Evolutionary conservation across 1,284 basidiomycete species (phyloP).

Genomic region (Xerocomus amazonicus): DNA sequence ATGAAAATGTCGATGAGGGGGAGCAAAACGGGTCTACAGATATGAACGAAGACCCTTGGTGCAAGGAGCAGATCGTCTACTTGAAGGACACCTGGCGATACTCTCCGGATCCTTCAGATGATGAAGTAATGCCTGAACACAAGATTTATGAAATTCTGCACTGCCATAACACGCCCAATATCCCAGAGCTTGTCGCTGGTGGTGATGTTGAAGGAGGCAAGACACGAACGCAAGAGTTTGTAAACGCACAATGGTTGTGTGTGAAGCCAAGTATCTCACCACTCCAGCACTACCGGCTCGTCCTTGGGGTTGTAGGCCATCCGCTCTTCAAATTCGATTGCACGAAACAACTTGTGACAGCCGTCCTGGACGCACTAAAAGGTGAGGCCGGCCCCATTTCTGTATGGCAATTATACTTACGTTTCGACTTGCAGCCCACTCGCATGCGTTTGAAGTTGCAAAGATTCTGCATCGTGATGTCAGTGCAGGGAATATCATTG

Average conservation of each 20-base stretch:
- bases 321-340: not conserved
- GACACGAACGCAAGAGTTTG: not conserved
- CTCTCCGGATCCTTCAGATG: not conserved
- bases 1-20: too few species aligned
- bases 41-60: too few species aligned
- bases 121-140: not conserved
- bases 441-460: not conserved
- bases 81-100: not conserved
- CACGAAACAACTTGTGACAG: not conserved
- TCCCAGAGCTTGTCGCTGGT: not conserved
- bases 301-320: not conserved
- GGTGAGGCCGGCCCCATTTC: not conserved
- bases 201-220: not conserved
- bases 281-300: constrained; percentile 6
- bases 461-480: not conserved
- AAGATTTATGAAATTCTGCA: not conserved
- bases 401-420: not conserved
- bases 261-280: not conserved
- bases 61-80: too few species aligned
- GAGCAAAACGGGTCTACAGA: not conserved
- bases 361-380: not conserved
- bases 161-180: too few species aligned
- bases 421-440: not conserved
- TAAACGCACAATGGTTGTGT: not conserved
- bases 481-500: not conserved